A percentile compares a stretch with the other conserved stretches of the same genome.
Conservation (phyloP, 768 basidiomycete genomes). For the Lentinula sp. region DNA sequence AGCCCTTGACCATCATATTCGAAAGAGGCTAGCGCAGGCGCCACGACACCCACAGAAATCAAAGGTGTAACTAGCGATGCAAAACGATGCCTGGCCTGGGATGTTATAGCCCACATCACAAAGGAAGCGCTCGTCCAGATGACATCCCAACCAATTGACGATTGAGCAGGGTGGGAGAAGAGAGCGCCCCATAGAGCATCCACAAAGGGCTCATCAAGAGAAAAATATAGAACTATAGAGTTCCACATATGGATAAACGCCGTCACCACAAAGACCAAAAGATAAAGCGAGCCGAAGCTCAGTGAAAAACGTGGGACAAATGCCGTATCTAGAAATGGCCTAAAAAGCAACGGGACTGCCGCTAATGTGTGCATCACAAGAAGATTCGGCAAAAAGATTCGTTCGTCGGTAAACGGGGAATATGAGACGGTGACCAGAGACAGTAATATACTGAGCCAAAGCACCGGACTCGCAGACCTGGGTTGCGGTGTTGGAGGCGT, state of each 20-base stretch:
- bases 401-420: conserved; percentile 34
- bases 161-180: conserved; percentile 52
- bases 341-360: conserved; percentile 42
- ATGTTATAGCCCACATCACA: conserved; percentile 23
- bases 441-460: conserved; percentile 38
- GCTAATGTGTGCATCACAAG: conserved; percentile 55
- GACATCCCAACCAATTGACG: conserved; percentile 61
- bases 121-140: conserved; percentile 48
- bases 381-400: conserved; percentile 52
- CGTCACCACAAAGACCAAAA: conserved; percentile 24
- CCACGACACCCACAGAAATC: background rate
- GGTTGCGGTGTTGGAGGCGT: conserved; percentile 11
- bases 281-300: conserved; percentile 26
- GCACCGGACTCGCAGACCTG: conserved; percentile 14
- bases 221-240: conserved; percentile 16
- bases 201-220: conserved; percentile 12
- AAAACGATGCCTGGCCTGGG: background rate
- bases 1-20: background rate
- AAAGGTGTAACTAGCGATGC: background rate
- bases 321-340: conserved; percentile 5
- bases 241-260: conserved; percentile 29
- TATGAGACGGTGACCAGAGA: conserved; percentile 38
- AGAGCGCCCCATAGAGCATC: conserved; percentile 29
- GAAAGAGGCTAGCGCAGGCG: background rate
- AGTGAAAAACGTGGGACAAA: conserved; percentile 14